Percentiles rank a stretch among this genome's conserved stretches.
Conservation (phyloP, 2,329 filamentous ascomycete genomes). For the Alternaria rosae region DNA sequence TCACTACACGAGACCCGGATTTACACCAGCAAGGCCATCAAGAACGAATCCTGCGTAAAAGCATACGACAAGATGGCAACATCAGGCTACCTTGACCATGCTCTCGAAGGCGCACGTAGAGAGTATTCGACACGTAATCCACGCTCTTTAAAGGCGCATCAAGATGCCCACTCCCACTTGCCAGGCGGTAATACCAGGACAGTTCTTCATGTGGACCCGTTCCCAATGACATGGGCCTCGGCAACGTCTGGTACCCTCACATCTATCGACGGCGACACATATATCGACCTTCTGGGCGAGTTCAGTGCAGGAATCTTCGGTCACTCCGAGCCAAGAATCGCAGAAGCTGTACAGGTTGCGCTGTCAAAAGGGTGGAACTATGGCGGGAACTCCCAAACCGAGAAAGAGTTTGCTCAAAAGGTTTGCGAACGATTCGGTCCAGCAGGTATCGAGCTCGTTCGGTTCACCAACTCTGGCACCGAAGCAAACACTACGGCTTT, state of each 20-base stretch:
- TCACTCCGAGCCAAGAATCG: slow-evolving; percentile 40
- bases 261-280: slow-evolving; percentile 43
- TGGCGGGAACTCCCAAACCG: slow-evolving; percentile 31
- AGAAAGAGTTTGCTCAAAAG: slow-evolving; percentile 27
- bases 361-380: slow-evolving; percentile 45
- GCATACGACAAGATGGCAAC: too few relatives aligned
- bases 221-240: slow-evolving; percentile 45
- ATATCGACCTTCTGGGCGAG: slow-evolving; percentile 40
- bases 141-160: too few relatives aligned
- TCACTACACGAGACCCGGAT: too few relatives aligned
- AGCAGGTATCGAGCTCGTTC: slow-evolving; percentile 29
- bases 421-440: slow-evolving; percentile 35
- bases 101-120: too few relatives aligned
- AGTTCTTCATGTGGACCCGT: slow-evolving; percentile 48
- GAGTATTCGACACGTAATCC: too few relatives aligned
- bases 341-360: slow-evolving; percentile 28
- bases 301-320: slow-evolving; percentile 38
- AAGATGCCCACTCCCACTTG: too few relatives aligned
- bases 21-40: too few relatives aligned
- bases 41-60: too few relatives aligned
- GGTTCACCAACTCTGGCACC: slow-evolving; percentile 42
- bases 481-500: slow-evolving; percentile 40
- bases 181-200: slow-evolving; percentile 52
- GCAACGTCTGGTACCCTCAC: slow-evolving; percentile 36
- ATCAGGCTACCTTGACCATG: too few relatives aligned